Evolutionary conservation across 345 rosid genomes (phyloP), one percentile per base, ranked within the genome.

Genomic region (Arabis alpina): DNA sequence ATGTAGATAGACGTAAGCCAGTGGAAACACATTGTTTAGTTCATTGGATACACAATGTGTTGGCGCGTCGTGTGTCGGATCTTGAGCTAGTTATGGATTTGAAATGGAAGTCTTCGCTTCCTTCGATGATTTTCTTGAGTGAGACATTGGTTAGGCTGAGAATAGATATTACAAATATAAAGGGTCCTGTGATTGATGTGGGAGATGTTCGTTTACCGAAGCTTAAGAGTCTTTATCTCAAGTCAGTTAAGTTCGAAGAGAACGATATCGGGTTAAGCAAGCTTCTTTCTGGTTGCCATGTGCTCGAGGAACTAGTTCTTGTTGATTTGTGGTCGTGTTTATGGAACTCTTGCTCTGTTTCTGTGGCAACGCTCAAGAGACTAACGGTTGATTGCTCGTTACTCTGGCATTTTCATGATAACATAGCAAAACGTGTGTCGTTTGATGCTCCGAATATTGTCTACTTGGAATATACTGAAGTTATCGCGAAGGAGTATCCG

Each of bases 131-230:
- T 24, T 68, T 43, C 44, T 15, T 54, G 43, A 67, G 62, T 44
- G 10, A 67, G 54, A 43, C 62, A 7, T 32, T 67, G 2, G 62
- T 67, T 30, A 44, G 0, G 34, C 25, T 67, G 44, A 54, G 23
- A 32, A 5, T 67, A 7, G 7, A 6, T 36, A 36, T 36, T 36
- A 7, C 1, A n/a, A n/a, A n/a, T n/a, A n/a, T n/a, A 25, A 1
- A 19, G 7, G 53, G 45, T 2, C 43, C 43, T 9, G 9, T 0
- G 32, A 6, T 54, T 1, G 52, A 42, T 3, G 16, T 66, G 19
- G 34, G 32, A 55, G 53, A 43, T 27, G 71, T 32, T 14, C 7
- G 13, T 64, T 61, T 66, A n/a, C 71, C 63, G 5, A 67, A 67
- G 44, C 72, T 67, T 12, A 44, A 55, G 14, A 14, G 45, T 5